These are phyloP conservation scores for Anthostomella pinea DNA, from an alignment of 2,329 filamentous ascomycete species.

Conservation along the genomic window DNA sequence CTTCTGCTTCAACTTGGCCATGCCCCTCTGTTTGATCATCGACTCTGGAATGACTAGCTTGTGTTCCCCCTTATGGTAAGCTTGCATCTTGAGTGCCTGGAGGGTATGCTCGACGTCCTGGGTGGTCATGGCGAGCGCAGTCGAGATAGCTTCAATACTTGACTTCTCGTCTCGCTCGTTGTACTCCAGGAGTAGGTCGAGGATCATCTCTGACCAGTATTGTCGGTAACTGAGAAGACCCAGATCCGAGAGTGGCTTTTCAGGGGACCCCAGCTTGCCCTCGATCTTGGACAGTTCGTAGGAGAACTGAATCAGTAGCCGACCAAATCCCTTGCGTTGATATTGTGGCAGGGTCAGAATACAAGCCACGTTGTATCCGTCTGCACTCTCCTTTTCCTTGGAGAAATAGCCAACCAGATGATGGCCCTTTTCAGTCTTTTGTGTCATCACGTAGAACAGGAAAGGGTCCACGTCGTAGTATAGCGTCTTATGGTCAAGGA, in stretches of 20 bases:
- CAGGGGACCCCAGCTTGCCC: slow-evolving; percentile 89
- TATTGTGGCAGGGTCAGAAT: slow-evolving; percentile 96
- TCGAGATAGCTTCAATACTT: slow-evolving; percentile 82
- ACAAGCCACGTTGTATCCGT: slow-evolving; percentile 97
- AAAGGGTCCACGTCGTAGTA: slow-evolving; percentile 99
- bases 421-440: slow-evolving; percentile 81
- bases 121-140: slow-evolving; percentile 87
- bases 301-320: slow-evolving; percentile 92
- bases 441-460: slow-evolving; percentile 97
- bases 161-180: slow-evolving; percentile 68
- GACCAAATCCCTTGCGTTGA: slow-evolving; percentile 90
- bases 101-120: slow-evolving; percentile 94
- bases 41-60: slow-evolving; percentile 90
- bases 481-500: slow-evolving; percentile 92
- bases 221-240: slow-evolving; percentile 92
- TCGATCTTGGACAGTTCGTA: slow-evolving; percentile 97
- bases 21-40: slow-evolving; percentile 74
- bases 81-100: slow-evolving; percentile 90
- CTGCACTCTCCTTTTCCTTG: slow-evolving; percentile 95
- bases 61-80: slow-evolving; percentile 95
- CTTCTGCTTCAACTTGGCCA: slow-evolving; percentile 74
- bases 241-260: slow-evolving; percentile 93
- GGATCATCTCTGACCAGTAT: slow-evolving; percentile 94
- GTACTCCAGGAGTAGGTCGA: slow-evolving; percentile 77
- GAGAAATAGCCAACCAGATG: slow-evolving; percentile 99